Percentiles rank a stretch among this genome's conserved stretches.
These are phyloP conservation scores for Sporobolomyces phaffii DNA, from an alignment of 768 basidiomycete species.

Conservation along the genomic window DNA sequence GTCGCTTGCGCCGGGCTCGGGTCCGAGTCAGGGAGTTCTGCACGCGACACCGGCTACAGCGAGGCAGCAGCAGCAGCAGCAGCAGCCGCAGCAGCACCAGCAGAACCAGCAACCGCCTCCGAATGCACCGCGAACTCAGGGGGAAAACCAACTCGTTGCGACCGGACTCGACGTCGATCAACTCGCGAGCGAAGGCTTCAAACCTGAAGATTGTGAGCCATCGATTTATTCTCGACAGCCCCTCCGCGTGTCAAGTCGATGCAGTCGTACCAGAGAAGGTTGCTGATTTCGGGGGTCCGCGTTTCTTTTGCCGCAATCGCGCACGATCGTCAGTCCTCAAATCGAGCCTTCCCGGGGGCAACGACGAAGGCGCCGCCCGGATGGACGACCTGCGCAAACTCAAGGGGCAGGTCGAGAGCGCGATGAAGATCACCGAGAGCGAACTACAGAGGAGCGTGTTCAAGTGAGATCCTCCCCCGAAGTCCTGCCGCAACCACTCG, in stretches of 20 bases:
- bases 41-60: no score
- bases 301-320: no score
- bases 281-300: no score
- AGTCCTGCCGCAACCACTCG: background rate
- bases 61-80: background rate
- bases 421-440: slow-evolving; percentile 65
- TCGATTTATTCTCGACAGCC: no score
- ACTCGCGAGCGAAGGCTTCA: slow-evolving; percentile 72
- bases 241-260: background rate
- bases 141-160: slow-evolving; percentile 21
- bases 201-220: slow-evolving; percentile 77
- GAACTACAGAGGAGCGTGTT: slow-evolving; percentile 89
- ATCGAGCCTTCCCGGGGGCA: slow-evolving; percentile 43
- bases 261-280: background rate
- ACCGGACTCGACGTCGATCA: slow-evolving; percentile 53
- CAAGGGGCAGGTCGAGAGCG: slow-evolving; percentile 66
- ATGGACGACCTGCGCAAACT: slow-evolving; percentile 55
- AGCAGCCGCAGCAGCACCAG: no score
- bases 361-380: slow-evolving; percentile 47
- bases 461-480: slow-evolving; percentile 53
- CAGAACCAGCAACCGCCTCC: background rate
- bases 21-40: no score
- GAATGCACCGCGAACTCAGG: background rate
- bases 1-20: no score
- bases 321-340: slow-evolving; percentile 28